phyloP scores from a whole-genome alignment of 2,329 filamentous ascomycete genomes.

The Parafenestella ontariensis region DNA sequence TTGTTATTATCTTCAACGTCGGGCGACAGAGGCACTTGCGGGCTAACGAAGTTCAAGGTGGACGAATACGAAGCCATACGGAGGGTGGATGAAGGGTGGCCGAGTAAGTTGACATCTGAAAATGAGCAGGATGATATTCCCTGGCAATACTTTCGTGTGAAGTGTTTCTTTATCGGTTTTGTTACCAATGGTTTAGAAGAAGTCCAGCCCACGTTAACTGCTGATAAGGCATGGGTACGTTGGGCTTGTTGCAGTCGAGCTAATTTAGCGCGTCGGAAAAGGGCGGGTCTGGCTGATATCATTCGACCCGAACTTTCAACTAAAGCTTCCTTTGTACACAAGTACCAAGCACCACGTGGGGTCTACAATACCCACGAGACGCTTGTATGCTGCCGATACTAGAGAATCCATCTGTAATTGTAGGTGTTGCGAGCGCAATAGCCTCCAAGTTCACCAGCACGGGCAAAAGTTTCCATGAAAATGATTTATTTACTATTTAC shows the following conservation, averaged over 20 bases:
- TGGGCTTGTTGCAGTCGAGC: background rate
- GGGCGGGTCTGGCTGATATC: background rate
- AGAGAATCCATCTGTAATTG: no score
- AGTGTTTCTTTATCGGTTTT: background rate
- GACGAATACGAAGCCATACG: background rate
- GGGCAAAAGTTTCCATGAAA: background rate
- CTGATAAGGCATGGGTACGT: background rate
- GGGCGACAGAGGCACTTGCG: background rate
- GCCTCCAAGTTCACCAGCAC: no score
- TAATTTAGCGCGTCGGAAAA: background rate
- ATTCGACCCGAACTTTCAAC: background rate
- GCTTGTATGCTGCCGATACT: no score
- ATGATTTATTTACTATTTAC: background rate
- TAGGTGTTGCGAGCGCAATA: no score
- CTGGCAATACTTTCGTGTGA: background rate
- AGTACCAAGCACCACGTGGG: no score
- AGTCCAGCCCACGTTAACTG: background rate
- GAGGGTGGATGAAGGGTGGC: background rate
- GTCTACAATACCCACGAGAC: no score
- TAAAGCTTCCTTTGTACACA: no score
- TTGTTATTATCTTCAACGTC: constrained; percentile 3
- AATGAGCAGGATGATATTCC: background rate
- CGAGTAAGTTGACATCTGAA: background rate
- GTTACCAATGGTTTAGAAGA: background rate
- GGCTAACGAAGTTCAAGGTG: background rate